Percentiles rank a stretch among this genome's conserved stretches.
These are phyloP conservation scores for Hymenoscyphus salicellus DNA, from an alignment of 2,329 filamentous ascomycete species.

Conservation along the genomic window DNA sequence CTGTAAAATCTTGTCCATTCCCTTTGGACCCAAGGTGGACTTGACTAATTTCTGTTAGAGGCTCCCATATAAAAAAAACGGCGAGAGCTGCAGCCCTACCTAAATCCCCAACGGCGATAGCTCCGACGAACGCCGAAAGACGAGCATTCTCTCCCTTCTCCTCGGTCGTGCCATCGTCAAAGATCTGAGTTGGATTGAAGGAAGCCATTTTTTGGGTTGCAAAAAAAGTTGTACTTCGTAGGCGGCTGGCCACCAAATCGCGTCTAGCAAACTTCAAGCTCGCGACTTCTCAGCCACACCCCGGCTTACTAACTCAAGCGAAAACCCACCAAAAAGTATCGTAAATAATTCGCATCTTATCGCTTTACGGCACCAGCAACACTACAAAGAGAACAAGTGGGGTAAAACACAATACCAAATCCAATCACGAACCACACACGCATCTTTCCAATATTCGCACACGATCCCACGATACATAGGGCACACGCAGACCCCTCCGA, in stretches of 20 bases:
- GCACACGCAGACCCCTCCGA: slow-evolving; percentile 10
- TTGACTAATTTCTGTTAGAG: slow-evolving; percentile 59
- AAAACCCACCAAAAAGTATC: slow-evolving; percentile 1
- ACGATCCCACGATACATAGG: slow-evolving; percentile 9
- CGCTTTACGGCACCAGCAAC: neutral
- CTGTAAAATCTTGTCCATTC: slow-evolving; percentile 67
- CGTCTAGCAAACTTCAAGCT: neutral
- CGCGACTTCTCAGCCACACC: neutral
- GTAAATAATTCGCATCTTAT: neutral
- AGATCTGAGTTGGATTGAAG: slow-evolving; percentile 94
- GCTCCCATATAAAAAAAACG: slow-evolving; percentile 10
- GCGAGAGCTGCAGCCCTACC: slow-evolving; percentile 18
- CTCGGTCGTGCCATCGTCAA: slow-evolving; percentile 92
- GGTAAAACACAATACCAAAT: slow-evolving; percentile 22
- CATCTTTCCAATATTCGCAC: slow-evolving; percentile 5
- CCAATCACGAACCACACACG: slow-evolving; percentile 4
- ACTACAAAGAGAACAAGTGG: slow-evolving; percentile 18
- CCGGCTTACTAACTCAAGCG: slow-evolving; percentile 1
- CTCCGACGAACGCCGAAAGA: slow-evolving; percentile 95
- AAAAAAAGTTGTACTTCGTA: slow-evolving; percentile 9
- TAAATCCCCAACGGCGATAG: slow-evolving; percentile 93
- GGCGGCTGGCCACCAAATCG: neutral
- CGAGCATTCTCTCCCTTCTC: slow-evolving; percentile 99
- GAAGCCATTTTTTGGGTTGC: slow-evolving; percentile 41
- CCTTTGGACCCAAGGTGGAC: slow-evolving; percentile 93